Evolutionary conservation across 176 grass and related monocot genomes (phyloP).

Genomic region (Elaeis guineensis): DNA sequence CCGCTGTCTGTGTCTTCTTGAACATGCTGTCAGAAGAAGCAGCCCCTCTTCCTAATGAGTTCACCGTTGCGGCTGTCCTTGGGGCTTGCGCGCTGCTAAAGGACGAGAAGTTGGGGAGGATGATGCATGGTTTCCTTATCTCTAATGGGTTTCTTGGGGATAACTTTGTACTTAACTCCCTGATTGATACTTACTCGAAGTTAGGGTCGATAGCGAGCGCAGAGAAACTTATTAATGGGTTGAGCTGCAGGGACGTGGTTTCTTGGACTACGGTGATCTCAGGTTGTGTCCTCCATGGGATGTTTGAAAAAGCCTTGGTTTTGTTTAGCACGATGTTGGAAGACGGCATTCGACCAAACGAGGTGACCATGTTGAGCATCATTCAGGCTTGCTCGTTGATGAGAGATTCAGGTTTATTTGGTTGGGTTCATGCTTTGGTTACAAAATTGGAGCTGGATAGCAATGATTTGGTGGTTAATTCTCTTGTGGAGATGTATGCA

Average conservation of each 20-base stretch:
- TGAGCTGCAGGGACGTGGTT: slow-evolving; percentile 46
- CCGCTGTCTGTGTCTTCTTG: slow-evolving; percentile 41
- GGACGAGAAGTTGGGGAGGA: slow-evolving; percentile 35
- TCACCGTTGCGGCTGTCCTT: slow-evolving; percentile 45
- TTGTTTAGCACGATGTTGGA: slow-evolving; percentile 58
- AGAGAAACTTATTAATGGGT: slow-evolving; percentile 30
- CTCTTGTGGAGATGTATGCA: slow-evolving; percentile 54
- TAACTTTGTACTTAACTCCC: slow-evolving; percentile 36
- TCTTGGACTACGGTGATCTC: slow-evolving; percentile 60
- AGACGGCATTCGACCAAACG: slow-evolving; percentile 47
- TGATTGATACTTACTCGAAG: slow-evolving; percentile 68
- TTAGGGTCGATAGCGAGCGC: slow-evolving; percentile 30
- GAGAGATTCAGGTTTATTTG: slow-evolving; percentile 26
- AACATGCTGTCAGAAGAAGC: slow-evolving; percentile 29
- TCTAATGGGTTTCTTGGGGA: slow-evolving; percentile 37
- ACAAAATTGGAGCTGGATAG: slow-evolving; percentile 24
- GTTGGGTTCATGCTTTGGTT: slow-evolving; percentile 37
- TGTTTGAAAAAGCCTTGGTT: slow-evolving; percentile 34
- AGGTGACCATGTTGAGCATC: slow-evolving; percentile 51
- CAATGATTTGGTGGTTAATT: slow-evolving; percentile 26
- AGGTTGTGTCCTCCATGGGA: slow-evolving; percentile 51
- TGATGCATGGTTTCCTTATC: slow-evolving; percentile 57
- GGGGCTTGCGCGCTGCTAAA: slow-evolving; percentile 46
- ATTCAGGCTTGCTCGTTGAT: slow-evolving; percentile 61
- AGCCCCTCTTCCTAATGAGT: slow-evolving; percentile 39